Conservation (phyloP, 2,329 filamentous ascomycete species). For the Arthroderma sp. region DNA sequence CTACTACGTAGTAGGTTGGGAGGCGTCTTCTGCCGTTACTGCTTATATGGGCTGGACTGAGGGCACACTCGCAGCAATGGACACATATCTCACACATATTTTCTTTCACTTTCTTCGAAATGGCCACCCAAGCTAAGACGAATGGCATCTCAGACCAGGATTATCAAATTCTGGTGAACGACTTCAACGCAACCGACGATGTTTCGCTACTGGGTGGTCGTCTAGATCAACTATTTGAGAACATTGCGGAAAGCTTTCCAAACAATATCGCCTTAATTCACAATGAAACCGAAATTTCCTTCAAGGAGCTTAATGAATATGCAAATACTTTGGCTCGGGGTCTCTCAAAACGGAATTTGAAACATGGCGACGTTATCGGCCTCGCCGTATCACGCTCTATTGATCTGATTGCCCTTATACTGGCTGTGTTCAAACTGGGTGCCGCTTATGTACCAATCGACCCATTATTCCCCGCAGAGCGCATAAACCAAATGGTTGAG, state of each 20-base stretch:
- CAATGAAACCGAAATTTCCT: not conserved
- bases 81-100: not conserved
- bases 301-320: not conserved
- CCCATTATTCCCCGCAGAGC: not conserved
- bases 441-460: slow-evolving; percentile 2
- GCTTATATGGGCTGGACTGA: too few species aligned
- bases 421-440: not conserved
- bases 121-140: not conserved
- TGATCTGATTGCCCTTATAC: not conserved
- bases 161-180: not conserved
- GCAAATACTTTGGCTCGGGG: not conserved
- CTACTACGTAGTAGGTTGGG: too few species aligned
- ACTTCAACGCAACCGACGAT: slow-evolving; percentile 1
- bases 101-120: not conserved
- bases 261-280: slow-evolving; percentile 1
- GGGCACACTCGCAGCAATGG: too few species aligned
- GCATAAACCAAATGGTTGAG: not conserved
- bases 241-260: not conserved
- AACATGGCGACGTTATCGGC: not conserved
- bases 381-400: not conserved
- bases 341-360: not conserved
- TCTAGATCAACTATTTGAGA: slow-evolving; percentile 1
- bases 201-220: not conserved
- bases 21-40: too few species aligned
- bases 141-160: not conserved